A percentile compares a stretch with the other conserved stretches of the same genome.
phyloP scores from a whole-genome alignment of 345 rosid genomes.

The Cochlearia excelsa region DNA sequence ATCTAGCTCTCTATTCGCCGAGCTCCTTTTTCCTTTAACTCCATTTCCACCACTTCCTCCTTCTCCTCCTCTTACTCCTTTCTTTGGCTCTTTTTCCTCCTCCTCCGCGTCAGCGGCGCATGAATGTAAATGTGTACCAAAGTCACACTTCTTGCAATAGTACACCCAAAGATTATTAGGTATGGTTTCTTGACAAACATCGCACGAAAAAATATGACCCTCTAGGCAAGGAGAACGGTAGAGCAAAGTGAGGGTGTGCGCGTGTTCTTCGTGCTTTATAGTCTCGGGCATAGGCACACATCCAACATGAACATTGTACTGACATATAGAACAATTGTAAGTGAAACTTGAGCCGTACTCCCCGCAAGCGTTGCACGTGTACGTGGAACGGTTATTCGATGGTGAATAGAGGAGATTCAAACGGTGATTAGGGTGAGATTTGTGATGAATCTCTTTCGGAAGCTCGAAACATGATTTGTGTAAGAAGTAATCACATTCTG shows the following conservation, averaged over 20 bases:
- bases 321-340: constrained; percentile 12
- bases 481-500: not conserved
- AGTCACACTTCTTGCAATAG: constrained; percentile 18
- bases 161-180: constrained; percentile 17
- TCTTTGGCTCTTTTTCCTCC: too few species aligned
- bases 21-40: too few species aligned
- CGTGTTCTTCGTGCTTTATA: constrained; percentile 1
- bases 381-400: not conserved
- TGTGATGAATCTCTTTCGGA: not conserved
- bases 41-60: too few species aligned
- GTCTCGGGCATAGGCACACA: constrained; percentile 4
- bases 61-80: too few species aligned
- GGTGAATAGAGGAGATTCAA: not conserved
- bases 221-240: constrained; percentile 2
- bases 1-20: too few species aligned
- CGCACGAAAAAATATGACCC: not conserved
- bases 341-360: constrained; percentile 14
- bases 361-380: not conserved
- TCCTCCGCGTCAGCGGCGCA: not conserved
- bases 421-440: constrained; percentile 13
- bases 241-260: constrained; percentile 14
- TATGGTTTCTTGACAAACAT: constrained; percentile 7
- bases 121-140: constrained; percentile 2
- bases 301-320: constrained; percentile 13
- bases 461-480: constrained; percentile 16